Evolutionary conservation across 805 yeast genomes (phyloP).

Genomic region (Nakazawaea anatomiae): DNA sequence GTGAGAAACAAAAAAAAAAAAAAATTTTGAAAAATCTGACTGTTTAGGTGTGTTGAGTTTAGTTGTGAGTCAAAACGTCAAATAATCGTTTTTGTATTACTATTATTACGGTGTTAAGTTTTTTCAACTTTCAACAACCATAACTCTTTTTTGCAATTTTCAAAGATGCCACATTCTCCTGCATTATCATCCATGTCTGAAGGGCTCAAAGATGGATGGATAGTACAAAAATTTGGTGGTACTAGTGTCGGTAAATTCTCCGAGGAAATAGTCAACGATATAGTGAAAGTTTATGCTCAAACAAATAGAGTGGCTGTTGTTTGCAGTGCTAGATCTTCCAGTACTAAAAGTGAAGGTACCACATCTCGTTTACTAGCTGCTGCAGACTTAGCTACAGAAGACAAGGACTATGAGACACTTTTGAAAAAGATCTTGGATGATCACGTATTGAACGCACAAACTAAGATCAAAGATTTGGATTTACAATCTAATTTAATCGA

Average conservation of each 20-base stretch:
- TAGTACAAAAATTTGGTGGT: slow-evolving; percentile 95
- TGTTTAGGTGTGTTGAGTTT: too few species aligned
- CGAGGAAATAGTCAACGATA: slow-evolving; percentile 74
- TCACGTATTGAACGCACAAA: slow-evolving; percentile 68
- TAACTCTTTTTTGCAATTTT: too few species aligned
- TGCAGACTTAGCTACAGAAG: slow-evolving; percentile 71
- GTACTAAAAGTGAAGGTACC: slow-evolving; percentile 92
- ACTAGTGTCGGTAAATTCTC: slow-evolving; percentile 96
- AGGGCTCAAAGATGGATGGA: slow-evolving; percentile 40
- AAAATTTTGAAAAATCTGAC: too few species aligned
- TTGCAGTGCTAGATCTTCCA: slow-evolving; percentile 90
- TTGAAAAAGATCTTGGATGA: slow-evolving; percentile 70
- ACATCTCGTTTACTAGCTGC: slow-evolving; percentile 80
- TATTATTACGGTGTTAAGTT: too few species aligned
- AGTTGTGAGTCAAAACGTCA: too few species aligned
- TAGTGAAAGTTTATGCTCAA: slow-evolving; percentile 61
- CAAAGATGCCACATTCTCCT: slow-evolving; percentile 6
- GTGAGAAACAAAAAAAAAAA: too few species aligned
- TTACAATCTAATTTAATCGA: slow-evolving; percentile 49
- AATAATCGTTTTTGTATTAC: too few species aligned
- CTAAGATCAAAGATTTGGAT: slow-evolving; percentile 36
- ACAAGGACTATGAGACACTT: slow-evolving; percentile 49
- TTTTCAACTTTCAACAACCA: too few species aligned
- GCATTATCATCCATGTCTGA: slow-evolving; percentile 9
- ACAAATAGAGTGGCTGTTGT: slow-evolving; percentile 80